Conservation (phyloP, 495 filamentous ascomycete species). For the Aspergillus homomorphus region DNA sequence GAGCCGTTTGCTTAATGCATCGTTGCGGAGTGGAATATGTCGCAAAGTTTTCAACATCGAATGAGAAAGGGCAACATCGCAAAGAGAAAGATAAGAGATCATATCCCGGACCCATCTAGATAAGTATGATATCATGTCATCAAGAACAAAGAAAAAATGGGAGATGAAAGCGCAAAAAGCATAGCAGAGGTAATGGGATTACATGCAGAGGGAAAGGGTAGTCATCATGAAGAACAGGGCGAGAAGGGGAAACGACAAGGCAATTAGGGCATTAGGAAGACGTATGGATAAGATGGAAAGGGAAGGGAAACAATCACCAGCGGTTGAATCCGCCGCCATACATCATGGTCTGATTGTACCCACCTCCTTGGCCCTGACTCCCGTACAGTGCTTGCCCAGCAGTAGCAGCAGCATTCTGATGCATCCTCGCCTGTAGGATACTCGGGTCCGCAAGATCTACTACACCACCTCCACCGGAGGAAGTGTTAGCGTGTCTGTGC, state of each 20-base stretch:
- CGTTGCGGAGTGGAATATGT: conserved; percentile 27
- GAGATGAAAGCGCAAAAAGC: conserved; percentile 16
- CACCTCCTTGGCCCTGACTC: conserved; percentile 98
- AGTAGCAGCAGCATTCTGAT: conserved; percentile 67
- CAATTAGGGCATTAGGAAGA: conserved; percentile 15
- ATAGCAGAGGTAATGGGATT: conserved; percentile 13
- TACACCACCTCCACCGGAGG: conserved; percentile 96
- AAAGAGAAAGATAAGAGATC: conserved; percentile 23
- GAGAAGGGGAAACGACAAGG: conserved; percentile 14
- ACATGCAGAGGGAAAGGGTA: conserved; percentile 19
- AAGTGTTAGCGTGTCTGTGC: conserved; percentile 99
- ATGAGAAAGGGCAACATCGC: conserved; percentile 22
- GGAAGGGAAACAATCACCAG: conserved; percentile 58
- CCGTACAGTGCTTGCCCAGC: conserved; percentile 81
- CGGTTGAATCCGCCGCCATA: conserved; percentile 73
- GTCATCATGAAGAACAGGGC: conserved; percentile 20
- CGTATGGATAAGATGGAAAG: conserved; percentile 12
- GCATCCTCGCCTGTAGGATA: conserved; percentile 97
- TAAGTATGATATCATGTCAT: conserved; percentile 39
- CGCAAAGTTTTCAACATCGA: conserved; percentile 30
- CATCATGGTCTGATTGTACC: conserved; percentile 87
- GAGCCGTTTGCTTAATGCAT: conserved; percentile 37
- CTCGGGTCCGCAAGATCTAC: conserved; percentile 99
- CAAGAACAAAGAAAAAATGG: conserved; percentile 21
- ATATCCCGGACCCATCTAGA: conserved; percentile 28